These are phyloP conservation scores for Cadophora malorum DNA, from an alignment of 2,329 filamentous ascomycete species.

Conservation along the genomic window DNA sequence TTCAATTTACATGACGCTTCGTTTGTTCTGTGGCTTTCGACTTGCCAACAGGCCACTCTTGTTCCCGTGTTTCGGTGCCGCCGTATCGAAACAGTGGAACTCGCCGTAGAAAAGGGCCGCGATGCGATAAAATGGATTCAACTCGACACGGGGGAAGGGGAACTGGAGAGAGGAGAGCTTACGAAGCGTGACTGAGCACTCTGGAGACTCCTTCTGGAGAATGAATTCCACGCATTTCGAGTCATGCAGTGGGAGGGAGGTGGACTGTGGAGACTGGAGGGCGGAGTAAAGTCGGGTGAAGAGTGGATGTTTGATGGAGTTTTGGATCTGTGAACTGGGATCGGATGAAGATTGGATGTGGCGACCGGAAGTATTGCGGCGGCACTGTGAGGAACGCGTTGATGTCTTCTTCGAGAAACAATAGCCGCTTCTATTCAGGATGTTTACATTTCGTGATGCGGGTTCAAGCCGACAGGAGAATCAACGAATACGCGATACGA, in stretches of 20 bases:
- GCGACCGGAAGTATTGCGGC: conserved; percentile 7
- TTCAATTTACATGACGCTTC: background rate
- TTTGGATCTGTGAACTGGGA: background rate
- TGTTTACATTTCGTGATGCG: background rate
- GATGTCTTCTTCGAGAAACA: background rate
- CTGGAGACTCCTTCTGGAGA: conserved; percentile 22
- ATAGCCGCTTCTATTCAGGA: background rate
- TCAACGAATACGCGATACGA: background rate
- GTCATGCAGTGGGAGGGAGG: background rate
- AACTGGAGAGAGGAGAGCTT: conserved; percentile 12
- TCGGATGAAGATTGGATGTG: conserved; percentile 9
- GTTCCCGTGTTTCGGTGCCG: background rate
- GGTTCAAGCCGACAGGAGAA: background rate
- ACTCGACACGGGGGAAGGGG: conserved; percentile 5
- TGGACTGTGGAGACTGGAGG: conserved; percentile 21
- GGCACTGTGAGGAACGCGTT: background rate
- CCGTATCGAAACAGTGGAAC: conserved; percentile 11
- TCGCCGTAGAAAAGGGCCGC: conserved; percentile 9
- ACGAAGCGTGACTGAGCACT: background rate
- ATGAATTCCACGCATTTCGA: background rate
- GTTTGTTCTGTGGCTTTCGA: background rate
- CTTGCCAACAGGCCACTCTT: background rate
- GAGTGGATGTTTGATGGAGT: background rate
- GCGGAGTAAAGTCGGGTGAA: conserved; percentile 5
- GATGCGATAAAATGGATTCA: background rate